Percentiles rank a stretch among this genome's conserved stretches.
Evolutionary conservation across 805 yeast species (phyloP).

Genomic region (Maudiozyma turicensis): DNA sequence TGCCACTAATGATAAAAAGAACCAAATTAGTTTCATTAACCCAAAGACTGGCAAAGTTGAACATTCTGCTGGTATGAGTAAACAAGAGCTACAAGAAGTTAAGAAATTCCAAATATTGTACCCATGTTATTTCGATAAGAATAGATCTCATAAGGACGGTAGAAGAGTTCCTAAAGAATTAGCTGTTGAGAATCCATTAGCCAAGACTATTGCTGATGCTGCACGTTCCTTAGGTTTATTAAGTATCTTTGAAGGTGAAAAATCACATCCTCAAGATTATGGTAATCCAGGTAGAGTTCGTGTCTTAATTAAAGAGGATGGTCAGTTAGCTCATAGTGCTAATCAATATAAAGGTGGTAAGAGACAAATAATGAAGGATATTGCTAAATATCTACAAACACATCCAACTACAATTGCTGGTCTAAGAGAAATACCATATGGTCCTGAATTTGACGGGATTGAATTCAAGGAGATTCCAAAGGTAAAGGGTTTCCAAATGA

Average conservation of each 20-base stretch:
- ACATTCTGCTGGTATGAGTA: constrained; percentile 29
- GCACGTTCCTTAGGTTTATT: constrained; percentile 29
- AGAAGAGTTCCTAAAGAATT: constrained; percentile 61
- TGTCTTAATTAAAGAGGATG: constrained; percentile 50
- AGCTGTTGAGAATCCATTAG: constrained; percentile 83
- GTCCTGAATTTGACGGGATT: constrained; percentile 50
- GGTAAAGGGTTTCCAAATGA: constrained; percentile 83
- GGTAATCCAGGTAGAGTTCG: constrained; percentile 97
- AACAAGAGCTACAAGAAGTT: constrained; percentile 54
- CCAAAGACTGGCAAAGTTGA: constrained; percentile 25
- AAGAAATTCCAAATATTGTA: constrained; percentile 66
- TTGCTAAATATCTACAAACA: constrained; percentile 49
- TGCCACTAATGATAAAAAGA: not conserved
- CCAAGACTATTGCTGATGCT: constrained; percentile 74
- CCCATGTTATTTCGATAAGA: constrained; percentile 85
- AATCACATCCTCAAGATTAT: constrained; percentile 91
- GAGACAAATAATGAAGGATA: constrained; percentile 50
- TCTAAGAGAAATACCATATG: constrained; percentile 56
- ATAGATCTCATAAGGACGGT: constrained; percentile 69
- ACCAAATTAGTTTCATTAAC: constrained; percentile 17
- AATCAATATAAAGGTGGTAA: constrained; percentile 35
- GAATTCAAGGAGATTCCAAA: constrained; percentile 54
- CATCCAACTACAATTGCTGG: constrained; percentile 62
- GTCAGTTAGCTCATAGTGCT: constrained; percentile 29
- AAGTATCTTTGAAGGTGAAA: constrained; percentile 61